Evolutionary conservation across 2,329 filamentous ascomycete genomes (phyloP).

Genomic region (Sphaerulina musiva): DNA sequence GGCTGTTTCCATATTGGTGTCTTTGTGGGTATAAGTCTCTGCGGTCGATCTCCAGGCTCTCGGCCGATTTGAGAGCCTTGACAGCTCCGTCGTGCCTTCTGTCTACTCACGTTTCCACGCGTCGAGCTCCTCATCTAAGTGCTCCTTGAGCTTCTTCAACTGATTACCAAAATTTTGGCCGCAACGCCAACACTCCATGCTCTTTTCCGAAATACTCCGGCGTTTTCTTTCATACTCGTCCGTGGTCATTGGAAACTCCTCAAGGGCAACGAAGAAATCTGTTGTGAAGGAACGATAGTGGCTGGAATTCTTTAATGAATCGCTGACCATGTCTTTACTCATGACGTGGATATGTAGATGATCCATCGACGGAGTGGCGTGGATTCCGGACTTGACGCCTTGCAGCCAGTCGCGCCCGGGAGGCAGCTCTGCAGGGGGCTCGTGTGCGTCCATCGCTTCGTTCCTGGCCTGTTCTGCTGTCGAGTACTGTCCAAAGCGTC

Average conservation of each 20-base stretch:
- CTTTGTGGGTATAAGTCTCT: neutral
- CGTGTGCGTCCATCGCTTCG: slow-evolving; percentile 51
- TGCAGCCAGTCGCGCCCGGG: slow-evolving; percentile 68
- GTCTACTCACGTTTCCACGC: slow-evolving; percentile 61
- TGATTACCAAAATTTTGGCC: slow-evolving; percentile 63
- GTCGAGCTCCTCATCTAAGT: slow-evolving; percentile 69
- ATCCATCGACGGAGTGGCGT: slow-evolving; percentile 84
- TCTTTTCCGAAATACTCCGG: slow-evolving; percentile 44
- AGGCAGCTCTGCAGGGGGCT: slow-evolving; percentile 48
- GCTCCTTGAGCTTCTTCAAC: slow-evolving; percentile 67
- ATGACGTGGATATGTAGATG: slow-evolving; percentile 88
- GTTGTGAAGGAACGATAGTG: slow-evolving; percentile 93
- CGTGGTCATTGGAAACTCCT: slow-evolving; percentile 67
- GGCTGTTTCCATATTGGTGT: neutral
- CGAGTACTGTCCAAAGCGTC: slow-evolving; percentile 60
- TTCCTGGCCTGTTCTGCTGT: slow-evolving; percentile 57
- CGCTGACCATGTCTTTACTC: slow-evolving; percentile 69
- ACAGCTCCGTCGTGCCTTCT: neutral
- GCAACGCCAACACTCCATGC: slow-evolving; percentile 82
- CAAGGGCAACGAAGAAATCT: slow-evolving; percentile 70
- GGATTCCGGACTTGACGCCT: slow-evolving; percentile 72
- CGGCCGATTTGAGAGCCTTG: neutral
- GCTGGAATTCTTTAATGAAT: slow-evolving; percentile 66
- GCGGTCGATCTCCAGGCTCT: neutral
- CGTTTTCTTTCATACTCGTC: slow-evolving; percentile 62